Evolutionary conservation across 1,284 basidiomycete species (phyloP), one percentile per base, ranked within the genome.

Genomic region (Tranzscheliella williamsii): DNA sequence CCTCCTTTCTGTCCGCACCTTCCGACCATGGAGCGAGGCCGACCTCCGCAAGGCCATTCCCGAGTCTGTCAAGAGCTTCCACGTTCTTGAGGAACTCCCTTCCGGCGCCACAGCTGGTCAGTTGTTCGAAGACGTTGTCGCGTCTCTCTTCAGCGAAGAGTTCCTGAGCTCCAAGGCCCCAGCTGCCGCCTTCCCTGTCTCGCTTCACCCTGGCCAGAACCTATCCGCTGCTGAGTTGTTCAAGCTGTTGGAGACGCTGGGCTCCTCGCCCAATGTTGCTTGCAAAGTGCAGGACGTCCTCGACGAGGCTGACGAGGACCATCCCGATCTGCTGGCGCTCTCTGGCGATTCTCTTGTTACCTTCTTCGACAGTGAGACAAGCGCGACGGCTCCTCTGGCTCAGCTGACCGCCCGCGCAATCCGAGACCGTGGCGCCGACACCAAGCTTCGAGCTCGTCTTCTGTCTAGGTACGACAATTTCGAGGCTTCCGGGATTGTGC

Each of bases 401-500:
- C 32, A 46, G 35, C 50, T 73, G 38, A 47, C 70, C 17, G 66
- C 72, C 21, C 62, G 69, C 27, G 52, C 62, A 20, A 62, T 77
- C 37, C 62, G 56, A n/a, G 65, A 62, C 27, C 50, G 63, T 12
- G 56, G 58, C 35, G 42, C 49, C 16, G 48, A 49, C 46, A 58
- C 50, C n/a, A 38, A 55, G 53, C 61, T 68, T 26, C 56, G 66
- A 37, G 60, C 67, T 27, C 57, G 69, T 43, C 46, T 73, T n/a
- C 50, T 75, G 21, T 55, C 71, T 34, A 72, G 75, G 45, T 73
- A 46, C 64, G 75, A 77, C 62, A 76, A 75, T 56, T 77, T 64
- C 41, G 66, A 60, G 35, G 67, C 67, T 3, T 53, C 64, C 26
- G 73, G 73, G 24, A 53, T 73, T 15, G 57, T 75, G 16, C 70